Evolutionary conservation across 2,329 filamentous ascomycete genomes (phyloP), one percentile per base, ranked within the genome.

Genomic region (Monilinia fructigena): DNA sequence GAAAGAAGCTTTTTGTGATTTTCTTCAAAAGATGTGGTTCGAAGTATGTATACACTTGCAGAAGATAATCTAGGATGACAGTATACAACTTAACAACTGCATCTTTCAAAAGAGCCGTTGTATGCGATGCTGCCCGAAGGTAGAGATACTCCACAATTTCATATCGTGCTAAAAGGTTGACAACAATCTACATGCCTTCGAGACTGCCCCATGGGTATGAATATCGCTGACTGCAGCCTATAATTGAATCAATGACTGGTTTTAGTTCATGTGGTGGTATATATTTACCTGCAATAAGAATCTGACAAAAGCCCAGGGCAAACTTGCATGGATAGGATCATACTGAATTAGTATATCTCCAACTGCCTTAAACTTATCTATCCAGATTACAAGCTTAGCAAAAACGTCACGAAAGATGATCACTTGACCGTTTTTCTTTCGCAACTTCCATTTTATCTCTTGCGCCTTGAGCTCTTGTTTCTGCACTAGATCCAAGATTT

Each of bases 241-340:
- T 4, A 23, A 31, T n/a, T 1, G 18, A 28, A 47, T 59, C 12
- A 56, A 55, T 20, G 45, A 47, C 18, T n/a, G 8, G 2, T 20
- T 47, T 47, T 47, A 7, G 45, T 35, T 35, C 6, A 7, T 7
- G 20, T 52, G n/a, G 45, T 42, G 48, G 26, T 52, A 28, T 12
- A 62, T 18, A 23, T 31, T 12, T 40, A 69, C 67, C 54, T 67
- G 64, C 7, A 70, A 47, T 20, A 69, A 12, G 35, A 69, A 67
- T 31, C 68, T n/a, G 4, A 67, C 55, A 38, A 28, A 63, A 26
- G 66, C 68, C 70, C 70, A 72, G 5, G 68, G 68, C 5, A 71
- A 31, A 35, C 67, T 66, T 42, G 66, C 66, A 59, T 69, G 69
- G 14, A 20, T 38, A 4, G 69, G 68, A 31, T 70, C 68, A 58